Evolutionary conservation across 2,329 filamentous ascomycete species (phyloP).

Genomic region (Coleophoma cylindrospora): DNA sequence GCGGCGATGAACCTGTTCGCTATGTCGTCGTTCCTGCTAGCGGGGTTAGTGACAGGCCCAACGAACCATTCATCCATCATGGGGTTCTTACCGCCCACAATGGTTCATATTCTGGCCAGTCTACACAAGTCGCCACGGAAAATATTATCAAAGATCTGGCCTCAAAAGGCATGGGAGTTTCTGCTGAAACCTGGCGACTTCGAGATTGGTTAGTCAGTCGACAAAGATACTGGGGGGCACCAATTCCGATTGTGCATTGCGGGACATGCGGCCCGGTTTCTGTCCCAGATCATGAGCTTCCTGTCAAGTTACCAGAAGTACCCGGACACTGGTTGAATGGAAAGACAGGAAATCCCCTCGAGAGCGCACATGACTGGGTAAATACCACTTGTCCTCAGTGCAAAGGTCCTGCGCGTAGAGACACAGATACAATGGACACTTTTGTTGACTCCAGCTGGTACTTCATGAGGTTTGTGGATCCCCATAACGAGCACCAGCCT

Average conservation of each 20-base stretch:
- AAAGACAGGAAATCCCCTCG: constrained; percentile 72
- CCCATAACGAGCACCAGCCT: constrained; percentile 55
- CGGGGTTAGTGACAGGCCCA: constrained; percentile 35
- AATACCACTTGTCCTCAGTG: constrained; percentile 74
- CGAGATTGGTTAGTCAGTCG: constrained; percentile 88
- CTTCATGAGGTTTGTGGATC: constrained; percentile 74
- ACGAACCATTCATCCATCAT: constrained; percentile 54
- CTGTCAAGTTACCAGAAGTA: constrained; percentile 68
- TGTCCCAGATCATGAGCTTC: constrained; percentile 71
- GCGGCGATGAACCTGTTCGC: constrained; percentile 52
- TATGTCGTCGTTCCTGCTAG: constrained; percentile 50
- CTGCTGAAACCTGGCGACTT: constrained; percentile 71
- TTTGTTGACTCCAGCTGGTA: constrained; percentile 97
- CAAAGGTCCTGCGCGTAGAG: constrained; percentile 63
- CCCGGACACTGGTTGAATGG: constrained; percentile 63
- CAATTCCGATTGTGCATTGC: constrained; percentile 86
- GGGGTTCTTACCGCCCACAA: constrained; percentile 65
- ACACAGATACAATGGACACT: constrained; percentile 95
- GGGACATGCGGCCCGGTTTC: constrained; percentile 70
- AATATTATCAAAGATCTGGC: constrained; percentile 55
- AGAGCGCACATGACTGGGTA: constrained; percentile 66
- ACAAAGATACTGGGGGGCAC: constrained; percentile 89
- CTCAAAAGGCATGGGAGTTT: constrained; percentile 48
- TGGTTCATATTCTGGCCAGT: constrained; percentile 57
- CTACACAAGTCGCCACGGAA: constrained; percentile 57